A percentile compares a stretch with the other conserved stretches of the same genome.
Conservation (phyloP, 2,329 filamentous ascomycete species). For the Verticillium longisporum region DNA sequence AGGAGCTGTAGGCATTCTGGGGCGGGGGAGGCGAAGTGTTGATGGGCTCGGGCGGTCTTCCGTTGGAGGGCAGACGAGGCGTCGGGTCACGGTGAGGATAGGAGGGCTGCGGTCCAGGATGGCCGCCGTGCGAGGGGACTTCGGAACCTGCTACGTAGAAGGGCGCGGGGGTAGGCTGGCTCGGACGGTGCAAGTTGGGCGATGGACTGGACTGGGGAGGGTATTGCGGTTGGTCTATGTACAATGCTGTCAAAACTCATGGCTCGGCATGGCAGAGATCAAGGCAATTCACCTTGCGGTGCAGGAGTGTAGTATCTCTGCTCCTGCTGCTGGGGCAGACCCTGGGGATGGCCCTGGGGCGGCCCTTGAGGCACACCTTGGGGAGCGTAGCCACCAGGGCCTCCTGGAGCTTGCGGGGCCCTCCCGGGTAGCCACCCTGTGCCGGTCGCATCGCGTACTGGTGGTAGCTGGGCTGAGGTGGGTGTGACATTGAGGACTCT, state of each 20-base stretch:
- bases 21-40: constrained; percentile 47
- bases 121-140: constrained; percentile 32
- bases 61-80: constrained; percentile 38
- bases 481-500: constrained; percentile 93
- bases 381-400: constrained; percentile 28
- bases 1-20: constrained; percentile 39
- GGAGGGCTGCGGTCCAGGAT: constrained; percentile 30
- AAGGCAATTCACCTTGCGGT: constrained; percentile 36
- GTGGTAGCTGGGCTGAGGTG: constrained; percentile 72
- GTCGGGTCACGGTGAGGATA: constrained; percentile 47
- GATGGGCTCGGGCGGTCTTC: constrained; percentile 41
- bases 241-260: constrained; percentile 18
- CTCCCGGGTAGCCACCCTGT: constrained; percentile 32
- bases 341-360: constrained; percentile 10
- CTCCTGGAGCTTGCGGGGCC: constrained; percentile 12
- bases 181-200: constrained; percentile 48
- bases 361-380: constrained; percentile 30
- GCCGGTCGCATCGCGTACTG: constrained; percentile 54
- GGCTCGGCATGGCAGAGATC: constrained; percentile 3
- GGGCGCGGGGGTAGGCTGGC: constrained; percentile 44
- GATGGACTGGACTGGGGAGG: constrained; percentile 36
- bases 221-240: constrained; percentile 38
- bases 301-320: constrained; percentile 62
- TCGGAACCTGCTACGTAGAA: constrained; percentile 61
- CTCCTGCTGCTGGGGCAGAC: constrained; percentile 9